Evolutionary conservation across 257 asterid genomes (phyloP).

Genomic region (Euphrasia confusa): DNA sequence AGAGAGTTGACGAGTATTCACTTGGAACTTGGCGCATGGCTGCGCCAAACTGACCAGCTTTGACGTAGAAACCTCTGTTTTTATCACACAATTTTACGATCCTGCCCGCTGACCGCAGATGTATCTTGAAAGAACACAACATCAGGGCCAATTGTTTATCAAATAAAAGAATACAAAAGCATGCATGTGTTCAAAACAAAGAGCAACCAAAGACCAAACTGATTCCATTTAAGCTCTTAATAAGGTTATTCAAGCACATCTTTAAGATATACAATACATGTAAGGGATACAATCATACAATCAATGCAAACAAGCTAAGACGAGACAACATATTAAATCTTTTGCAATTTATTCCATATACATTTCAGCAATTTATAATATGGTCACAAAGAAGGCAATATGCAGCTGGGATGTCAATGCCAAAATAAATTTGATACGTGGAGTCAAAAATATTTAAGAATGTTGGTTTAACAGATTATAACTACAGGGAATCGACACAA

Average conservation of each 20-base stretch:
- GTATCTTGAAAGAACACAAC: slow-evolving; percentile 44
- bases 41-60: slow-evolving; percentile 93
- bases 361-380: not conserved
- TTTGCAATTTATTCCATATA: not conserved
- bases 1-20: slow-evolving; percentile 81
- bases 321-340: not conserved
- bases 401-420: not conserved
- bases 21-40: slow-evolving; percentile 77
- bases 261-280: not conserved
- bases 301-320: not conserved
- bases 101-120: slow-evolving; percentile 77
- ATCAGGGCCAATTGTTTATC: not conserved
- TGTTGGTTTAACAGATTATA: not conserved
- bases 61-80: slow-evolving; percentile 87
- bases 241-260: not conserved
- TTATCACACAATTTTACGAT: slow-evolving; percentile 60
- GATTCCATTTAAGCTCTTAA: not conserved
- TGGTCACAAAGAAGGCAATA: not conserved
- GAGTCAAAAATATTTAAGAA: not conserved
- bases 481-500: not conserved
- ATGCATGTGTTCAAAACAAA: not conserved
- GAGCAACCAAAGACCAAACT: not conserved
- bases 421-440: not conserved
- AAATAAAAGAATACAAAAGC: not conserved
- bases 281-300: not conserved